phyloP scores from a whole-genome alignment of 768 basidiomycete species.

The Trametes coccinea region DNA sequence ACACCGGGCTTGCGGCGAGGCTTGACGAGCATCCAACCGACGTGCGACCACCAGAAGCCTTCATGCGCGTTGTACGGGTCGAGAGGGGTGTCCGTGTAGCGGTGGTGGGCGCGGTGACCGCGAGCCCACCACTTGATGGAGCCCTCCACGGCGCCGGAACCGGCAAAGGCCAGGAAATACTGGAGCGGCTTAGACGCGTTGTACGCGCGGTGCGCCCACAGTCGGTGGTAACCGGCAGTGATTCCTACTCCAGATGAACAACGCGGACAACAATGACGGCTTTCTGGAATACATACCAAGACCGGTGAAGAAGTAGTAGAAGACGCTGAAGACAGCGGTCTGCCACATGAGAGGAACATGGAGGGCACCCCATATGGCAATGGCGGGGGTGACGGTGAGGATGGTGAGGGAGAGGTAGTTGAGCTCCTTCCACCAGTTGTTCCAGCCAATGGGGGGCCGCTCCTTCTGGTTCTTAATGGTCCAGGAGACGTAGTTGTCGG shows the following conservation, averaged over 20 bases:
- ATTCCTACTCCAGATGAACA: conserved; percentile 53
- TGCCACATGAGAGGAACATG: conserved; percentile 67
- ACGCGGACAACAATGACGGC: neutral
- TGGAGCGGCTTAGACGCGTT: conserved; percentile 87
- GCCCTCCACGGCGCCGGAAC: conserved; percentile 92
- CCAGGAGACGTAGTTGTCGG: conserved; percentile 59
- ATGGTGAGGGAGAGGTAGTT: conserved; percentile 78
- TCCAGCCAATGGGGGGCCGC: conserved; percentile 48
- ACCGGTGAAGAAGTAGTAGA: conserved; percentile 81
- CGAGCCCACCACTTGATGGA: conserved; percentile 99
- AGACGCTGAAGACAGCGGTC: conserved; percentile 67
- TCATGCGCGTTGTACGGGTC: conserved; percentile 94
- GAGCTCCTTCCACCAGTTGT: conserved; percentile 55
- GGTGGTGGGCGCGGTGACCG: conserved; percentile 95
- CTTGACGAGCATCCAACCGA: conserved; percentile 94
- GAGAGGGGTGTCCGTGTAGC: conserved; percentile 95
- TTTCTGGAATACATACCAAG: conserved; percentile 53
- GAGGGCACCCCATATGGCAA: conserved; percentile 72
- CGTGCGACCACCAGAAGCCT: conserved; percentile 83
- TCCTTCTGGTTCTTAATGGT: conserved; percentile 52
- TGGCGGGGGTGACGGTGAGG: conserved; percentile 69
- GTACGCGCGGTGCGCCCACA: conserved; percentile 96
- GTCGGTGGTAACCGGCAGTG: conserved; percentile 93
- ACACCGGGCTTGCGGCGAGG: conserved; percentile 87
- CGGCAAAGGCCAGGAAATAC: conserved; percentile 79